Base-by-base conservation (phyloP, 2,329 filamentous ascomycete genomes). In the Ceratocystis cubensis region DNA sequence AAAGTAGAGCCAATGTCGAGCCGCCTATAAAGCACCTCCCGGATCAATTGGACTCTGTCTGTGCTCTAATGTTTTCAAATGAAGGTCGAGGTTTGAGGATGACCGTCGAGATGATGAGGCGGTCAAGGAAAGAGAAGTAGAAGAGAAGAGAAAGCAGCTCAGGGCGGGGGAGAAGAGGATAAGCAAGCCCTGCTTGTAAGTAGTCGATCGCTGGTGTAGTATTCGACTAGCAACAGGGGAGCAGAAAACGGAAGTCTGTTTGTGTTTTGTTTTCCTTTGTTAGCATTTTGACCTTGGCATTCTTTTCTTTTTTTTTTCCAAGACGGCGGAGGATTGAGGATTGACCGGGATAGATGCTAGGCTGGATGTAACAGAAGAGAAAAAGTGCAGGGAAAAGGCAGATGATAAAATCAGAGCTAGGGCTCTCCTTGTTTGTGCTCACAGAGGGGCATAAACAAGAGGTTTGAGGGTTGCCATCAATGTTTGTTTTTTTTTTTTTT, bases 251-350 rank as follows among this genome's bases (percentile, higher is more conserved):
- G 41, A 63, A 46, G 61, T 63, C 41, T 46, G 61, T 63, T 46
- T 66, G 67, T 41, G 25, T 62, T 30, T 57, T 45, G 56, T 33
- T 65, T 10, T 59, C 20, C 33, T 37, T 30, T 59, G 56, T 59
- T 33, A 59, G 56, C 56, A 59, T 53, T 53, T 20, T 28, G 10
- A 6, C 37, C 37, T 59, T 59, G 28, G 20, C 33, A 10, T 59
- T 7, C n/a, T 8, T 59, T 59, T 30, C n/a, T 59, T 59, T 59
- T 33, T 22, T 48, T 37, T 20, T 20, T n/a, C 28, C 22, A n/a
- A 5, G 30, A 59, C n/a, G 30, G 30, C 56, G 30, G 56, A 59
- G 56, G 56, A 59, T 59, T 30, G 56, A 59, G 56, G 56, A 59
- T 59, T 59, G 28, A 37, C 56, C 56, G 28, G 56, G 56, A 59